These are phyloP conservation scores for Hypoxylon rubiginosum DNA, from an alignment of 2,329 filamentous ascomycete species.

Conservation along the genomic window DNA sequence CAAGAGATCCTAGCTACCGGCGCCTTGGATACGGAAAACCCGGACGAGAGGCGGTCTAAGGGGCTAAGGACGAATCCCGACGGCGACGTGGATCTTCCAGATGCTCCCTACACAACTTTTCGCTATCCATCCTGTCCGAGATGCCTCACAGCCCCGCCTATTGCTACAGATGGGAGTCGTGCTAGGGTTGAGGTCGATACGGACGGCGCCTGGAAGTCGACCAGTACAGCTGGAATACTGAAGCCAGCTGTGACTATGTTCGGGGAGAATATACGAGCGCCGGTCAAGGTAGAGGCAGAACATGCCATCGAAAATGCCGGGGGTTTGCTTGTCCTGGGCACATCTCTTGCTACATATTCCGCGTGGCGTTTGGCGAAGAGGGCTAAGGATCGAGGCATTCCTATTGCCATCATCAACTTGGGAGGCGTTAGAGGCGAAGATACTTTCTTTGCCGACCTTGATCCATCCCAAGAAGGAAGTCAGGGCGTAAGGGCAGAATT, in stretches of 20 bases:
- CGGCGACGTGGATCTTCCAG: constrained; percentile 91
- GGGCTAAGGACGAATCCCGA: constrained; percentile 92
- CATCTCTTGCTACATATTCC: constrained; percentile 93
- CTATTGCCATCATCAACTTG: constrained; percentile 88
- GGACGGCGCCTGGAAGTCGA: constrained; percentile 82
- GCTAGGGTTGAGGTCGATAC: constrained; percentile 76
- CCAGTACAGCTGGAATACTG: constrained; percentile 80
- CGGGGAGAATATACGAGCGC: constrained; percentile 82
- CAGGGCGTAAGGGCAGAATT: constrained; percentile 69
- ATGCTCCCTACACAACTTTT: constrained; percentile 89
- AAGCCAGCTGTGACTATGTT: constrained; percentile 98
- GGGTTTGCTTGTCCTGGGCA: constrained; percentile 84
- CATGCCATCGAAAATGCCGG: constrained; percentile 81
- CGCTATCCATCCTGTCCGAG: constrained; percentile 89
- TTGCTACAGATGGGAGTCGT: constrained; percentile 65
- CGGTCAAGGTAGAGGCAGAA: constrained; percentile 82
- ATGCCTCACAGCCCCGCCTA: constrained; percentile 76
- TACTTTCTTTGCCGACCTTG: constrained; percentile 72
- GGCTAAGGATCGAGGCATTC: constrained; percentile 85
- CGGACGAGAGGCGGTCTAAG: constrained; percentile 73
- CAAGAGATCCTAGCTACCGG: constrained; percentile 78
- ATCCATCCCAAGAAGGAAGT: constrained; percentile 64
- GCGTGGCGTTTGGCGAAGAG: constrained; percentile 91
- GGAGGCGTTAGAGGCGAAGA: constrained; percentile 87
- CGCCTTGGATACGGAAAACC: constrained; percentile 83